phyloP scores from a whole-genome alignment of 1,139 yeast species.

The Suhomyces bokatorum region DNA sequence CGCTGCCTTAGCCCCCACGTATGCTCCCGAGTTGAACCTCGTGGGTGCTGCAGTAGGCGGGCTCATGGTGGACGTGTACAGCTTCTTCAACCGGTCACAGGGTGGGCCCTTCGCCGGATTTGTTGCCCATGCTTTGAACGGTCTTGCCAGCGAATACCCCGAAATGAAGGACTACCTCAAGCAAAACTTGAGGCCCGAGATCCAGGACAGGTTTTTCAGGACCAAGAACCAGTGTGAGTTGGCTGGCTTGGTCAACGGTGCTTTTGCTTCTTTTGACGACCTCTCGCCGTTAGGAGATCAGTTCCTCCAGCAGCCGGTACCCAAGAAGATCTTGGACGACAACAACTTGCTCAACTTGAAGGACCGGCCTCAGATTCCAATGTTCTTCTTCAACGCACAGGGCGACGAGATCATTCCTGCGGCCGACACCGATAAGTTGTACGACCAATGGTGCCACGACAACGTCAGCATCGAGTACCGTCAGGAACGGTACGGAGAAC shows the following conservation, averaged over 20 bases:
- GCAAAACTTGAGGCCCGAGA: neutral
- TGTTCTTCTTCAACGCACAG: constrained; percentile 36
- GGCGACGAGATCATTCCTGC: constrained; percentile 27
- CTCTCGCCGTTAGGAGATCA: neutral
- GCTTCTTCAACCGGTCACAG: constrained; percentile 21
- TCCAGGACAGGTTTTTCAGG: neutral
- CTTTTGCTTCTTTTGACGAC: neutral
- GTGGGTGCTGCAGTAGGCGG: constrained; percentile 40
- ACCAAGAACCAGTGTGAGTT: constrained; percentile 1
- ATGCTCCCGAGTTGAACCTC: constrained; percentile 35
- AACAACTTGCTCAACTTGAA: constrained; percentile 6
- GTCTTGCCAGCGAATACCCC: constrained; percentile 31
- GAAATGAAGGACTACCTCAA: constrained; percentile 12
- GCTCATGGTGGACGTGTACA: constrained; percentile 26
- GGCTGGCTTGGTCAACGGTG: neutral
- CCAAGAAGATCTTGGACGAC: neutral
- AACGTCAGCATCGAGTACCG: constrained; percentile 19
- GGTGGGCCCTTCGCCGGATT: constrained; percentile 31
- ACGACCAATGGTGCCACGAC: constrained; percentile 18
- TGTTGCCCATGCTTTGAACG: constrained; percentile 26
- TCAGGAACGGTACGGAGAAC: constrained; percentile 19
- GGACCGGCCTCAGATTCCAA: constrained; percentile 31
- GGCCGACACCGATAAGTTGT: constrained; percentile 13
- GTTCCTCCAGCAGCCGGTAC: neutral
- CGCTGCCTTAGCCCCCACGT: constrained; percentile 31